Percentiles rank a stretch among this genome's conserved stretches.
Evolutionary conservation across 139 green algal species (phyloP).

Genomic region (Micractinium sp.): DNA sequence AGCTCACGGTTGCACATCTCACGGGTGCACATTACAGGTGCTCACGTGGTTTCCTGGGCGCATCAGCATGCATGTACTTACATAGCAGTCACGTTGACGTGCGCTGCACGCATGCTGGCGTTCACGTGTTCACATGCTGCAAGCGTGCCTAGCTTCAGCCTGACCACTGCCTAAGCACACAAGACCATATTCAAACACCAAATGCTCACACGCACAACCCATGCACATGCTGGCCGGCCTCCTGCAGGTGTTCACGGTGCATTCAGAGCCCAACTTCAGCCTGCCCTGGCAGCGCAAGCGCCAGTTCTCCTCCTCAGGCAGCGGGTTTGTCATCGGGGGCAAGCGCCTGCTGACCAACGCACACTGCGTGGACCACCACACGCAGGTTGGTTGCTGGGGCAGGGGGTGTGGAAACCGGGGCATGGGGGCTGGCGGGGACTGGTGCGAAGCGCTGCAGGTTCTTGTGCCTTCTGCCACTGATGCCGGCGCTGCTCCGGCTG

Average conservation of each 20-base stretch:
- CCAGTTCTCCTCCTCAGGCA: conserved; percentile 81
- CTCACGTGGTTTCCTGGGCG: too few relatives aligned
- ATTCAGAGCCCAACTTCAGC: conserved; percentile 91
- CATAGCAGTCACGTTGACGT: neutral
- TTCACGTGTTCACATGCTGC: too few relatives aligned
- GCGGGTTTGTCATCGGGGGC: conserved; percentile 86
- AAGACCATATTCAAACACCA: too few relatives aligned
- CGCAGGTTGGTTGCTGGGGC: conserved; percentile 67
- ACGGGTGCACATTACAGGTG: too few relatives aligned
- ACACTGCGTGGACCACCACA: conserved; percentile 96
- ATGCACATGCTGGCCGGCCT: neutral
- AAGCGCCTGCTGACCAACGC: conserved; percentile 95
- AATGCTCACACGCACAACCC: neutral
- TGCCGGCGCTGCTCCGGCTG: too few relatives aligned
- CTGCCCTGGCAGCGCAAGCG: conserved; percentile 96
- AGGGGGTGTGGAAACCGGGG: neutral
- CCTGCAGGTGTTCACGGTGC: conserved; percentile 55
- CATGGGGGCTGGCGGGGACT: too few relatives aligned
- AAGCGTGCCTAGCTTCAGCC: neutral
- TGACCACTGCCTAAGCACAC: neutral
- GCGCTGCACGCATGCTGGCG: too few relatives aligned
- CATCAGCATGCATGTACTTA: too few relatives aligned
- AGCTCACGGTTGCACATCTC: too few relatives aligned
- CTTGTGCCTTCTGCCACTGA: too few relatives aligned
- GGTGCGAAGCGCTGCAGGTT: too few relatives aligned